Conservation (phyloP, 768 basidiomycete genomes). For the Brasilioporus rufonigricans region DNA sequence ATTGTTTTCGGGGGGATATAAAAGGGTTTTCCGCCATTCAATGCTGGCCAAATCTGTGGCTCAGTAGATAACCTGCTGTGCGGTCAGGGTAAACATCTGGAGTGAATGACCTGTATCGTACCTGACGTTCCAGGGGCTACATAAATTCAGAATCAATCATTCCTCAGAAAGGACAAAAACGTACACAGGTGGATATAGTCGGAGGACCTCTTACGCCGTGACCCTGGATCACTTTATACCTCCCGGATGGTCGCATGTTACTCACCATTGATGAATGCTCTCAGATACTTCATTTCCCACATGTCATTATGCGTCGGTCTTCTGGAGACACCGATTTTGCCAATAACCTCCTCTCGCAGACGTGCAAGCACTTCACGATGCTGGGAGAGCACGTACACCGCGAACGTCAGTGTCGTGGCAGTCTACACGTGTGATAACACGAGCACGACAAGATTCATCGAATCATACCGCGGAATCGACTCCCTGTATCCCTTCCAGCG, state of each 20-base stretch:
- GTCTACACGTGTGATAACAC: constrained; percentile 17
- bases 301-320: constrained; percentile 57
- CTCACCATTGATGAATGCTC: constrained; percentile 64
- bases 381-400: constrained; percentile 47
- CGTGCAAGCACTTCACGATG: constrained; percentile 46
- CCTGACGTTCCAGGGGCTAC: constrained; percentile 25
- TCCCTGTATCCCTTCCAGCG: constrained; percentile 43
- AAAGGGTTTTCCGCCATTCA: constrained; percentile 40
- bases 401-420: constrained; percentile 34
- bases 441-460: background rate
- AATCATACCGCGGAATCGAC: background rate
- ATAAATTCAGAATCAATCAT: constrained; percentile 1
- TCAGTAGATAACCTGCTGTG: constrained; percentile 14
- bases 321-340: constrained; percentile 45
- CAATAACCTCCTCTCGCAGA: constrained; percentile 55
- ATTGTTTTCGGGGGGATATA: constrained; percentile 48
- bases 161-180: background rate
- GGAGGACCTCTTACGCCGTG: constrained; percentile 26
- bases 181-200: constrained; percentile 33
- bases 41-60: constrained; percentile 16
- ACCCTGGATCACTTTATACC: background rate
- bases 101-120: background rate
- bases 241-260: background rate
- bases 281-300: constrained; percentile 59
- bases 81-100: background rate